phyloP scores from a whole-genome alignment of 208 protist genomes.

The Leishmania major region DNA sequence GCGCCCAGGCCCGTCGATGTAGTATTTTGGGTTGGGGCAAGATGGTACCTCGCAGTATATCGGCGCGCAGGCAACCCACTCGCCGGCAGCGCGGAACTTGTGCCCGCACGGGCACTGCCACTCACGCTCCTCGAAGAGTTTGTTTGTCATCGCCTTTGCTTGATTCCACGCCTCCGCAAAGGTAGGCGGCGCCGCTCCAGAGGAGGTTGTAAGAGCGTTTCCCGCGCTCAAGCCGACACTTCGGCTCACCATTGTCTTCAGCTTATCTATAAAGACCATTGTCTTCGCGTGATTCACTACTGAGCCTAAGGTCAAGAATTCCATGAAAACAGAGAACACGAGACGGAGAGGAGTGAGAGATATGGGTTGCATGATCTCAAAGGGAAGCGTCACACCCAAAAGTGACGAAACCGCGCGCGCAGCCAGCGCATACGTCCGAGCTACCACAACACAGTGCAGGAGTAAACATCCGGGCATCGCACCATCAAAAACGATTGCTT shows the following conservation, averaged over 20 bases:
- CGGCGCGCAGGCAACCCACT: conserved; percentile 84
- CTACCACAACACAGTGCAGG: neutral
- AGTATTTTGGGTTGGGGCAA: conserved; percentile 91
- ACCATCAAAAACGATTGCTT: neutral
- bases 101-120: conserved; percentile 93
- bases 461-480: neutral
- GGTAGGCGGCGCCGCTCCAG: conserved; percentile 39
- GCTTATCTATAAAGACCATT: conserved; percentile 71
- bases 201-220: conserved; percentile 53
- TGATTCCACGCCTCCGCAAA: conserved; percentile 60
- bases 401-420: neutral
- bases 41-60: conserved; percentile 90
- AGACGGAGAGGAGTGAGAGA: neutral
- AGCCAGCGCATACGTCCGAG: neutral
- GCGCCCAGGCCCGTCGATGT: conserved; percentile 83
- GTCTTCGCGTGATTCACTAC: neutral
- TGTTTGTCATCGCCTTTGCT: conserved; percentile 62
- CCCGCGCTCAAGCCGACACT: conserved; percentile 41
- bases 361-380: neutral
- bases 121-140: conserved; percentile 78
- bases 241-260: conserved; percentile 80
- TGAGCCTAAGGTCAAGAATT: neutral
- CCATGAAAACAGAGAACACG: neutral
- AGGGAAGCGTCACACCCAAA: neutral
- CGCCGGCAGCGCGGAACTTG: conserved; percentile 81